A percentile compares a stretch with the other conserved stretches of the same genome.
These are phyloP conservation scores for Falciphora oryzae DNA, from an alignment of 2,329 filamentous ascomycete genomes.

Conservation along the genomic window DNA sequence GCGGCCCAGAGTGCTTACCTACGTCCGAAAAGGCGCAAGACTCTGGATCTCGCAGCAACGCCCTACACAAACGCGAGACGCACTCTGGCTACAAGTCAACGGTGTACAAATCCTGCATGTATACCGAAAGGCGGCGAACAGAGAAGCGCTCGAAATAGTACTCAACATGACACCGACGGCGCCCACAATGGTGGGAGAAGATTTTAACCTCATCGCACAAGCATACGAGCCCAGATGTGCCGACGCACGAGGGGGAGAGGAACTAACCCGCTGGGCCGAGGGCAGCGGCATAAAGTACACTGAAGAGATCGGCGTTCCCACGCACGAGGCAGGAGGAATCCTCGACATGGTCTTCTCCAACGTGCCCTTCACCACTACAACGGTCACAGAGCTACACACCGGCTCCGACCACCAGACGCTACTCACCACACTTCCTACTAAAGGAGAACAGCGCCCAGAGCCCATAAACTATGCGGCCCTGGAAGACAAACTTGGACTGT, in stretches of 20 bases:
- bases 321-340: background rate
- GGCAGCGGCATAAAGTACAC: constrained; percentile 2
- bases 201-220: too few relatives aligned
- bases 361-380: constrained; percentile 3
- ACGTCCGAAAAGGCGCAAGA: constrained; percentile 2
- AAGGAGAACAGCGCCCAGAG: background rate
- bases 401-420: constrained; percentile 3
- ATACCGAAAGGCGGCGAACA: background rate
- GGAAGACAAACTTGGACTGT: constrained; percentile 5
- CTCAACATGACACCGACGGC: background rate
- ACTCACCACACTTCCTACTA: background rate
- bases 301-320: constrained; percentile 4
- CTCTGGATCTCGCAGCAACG: background rate
- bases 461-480: constrained; percentile 3
- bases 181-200: background rate
- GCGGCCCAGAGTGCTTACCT: constrained; percentile 4
- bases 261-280: constrained; percentile 3
- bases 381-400: constrained; percentile 2
- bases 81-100: constrained; percentile 3
- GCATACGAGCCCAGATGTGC: too few relatives aligned
- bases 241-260: too few relatives aligned
- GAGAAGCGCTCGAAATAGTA: constrained; percentile 2
- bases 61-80: constrained; percentile 4
- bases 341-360: constrained; percentile 5
- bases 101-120: constrained; percentile 4